Conservation (phyloP, 208 protist genomes). For the Leishmania martiniquensis region DNA sequence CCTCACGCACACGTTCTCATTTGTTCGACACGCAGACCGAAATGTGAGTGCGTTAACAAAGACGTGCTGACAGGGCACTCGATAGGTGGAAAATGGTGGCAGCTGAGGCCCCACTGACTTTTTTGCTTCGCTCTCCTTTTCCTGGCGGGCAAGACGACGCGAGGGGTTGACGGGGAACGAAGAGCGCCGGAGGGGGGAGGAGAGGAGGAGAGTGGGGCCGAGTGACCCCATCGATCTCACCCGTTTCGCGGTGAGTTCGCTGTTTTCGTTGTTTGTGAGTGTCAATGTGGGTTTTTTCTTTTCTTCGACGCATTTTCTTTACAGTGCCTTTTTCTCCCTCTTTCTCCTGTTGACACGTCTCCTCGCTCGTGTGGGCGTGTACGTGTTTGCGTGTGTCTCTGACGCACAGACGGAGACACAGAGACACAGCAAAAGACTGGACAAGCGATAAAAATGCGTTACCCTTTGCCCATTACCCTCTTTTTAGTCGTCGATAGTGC, state of each 20-base stretch:
- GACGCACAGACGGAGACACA: background rate
- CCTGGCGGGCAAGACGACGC: background rate
- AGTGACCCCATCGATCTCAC: background rate
- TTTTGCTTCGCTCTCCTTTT: background rate
- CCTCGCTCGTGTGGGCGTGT: too few relatives aligned
- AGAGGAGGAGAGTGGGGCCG: background rate
- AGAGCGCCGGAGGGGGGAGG: background rate
- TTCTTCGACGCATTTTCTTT: background rate
- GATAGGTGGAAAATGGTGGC: background rate
- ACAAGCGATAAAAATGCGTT: too few relatives aligned
- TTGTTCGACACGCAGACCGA: background rate
- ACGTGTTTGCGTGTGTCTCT: background rate
- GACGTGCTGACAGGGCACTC: background rate
- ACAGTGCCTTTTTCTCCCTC: background rate
- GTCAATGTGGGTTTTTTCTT: background rate
- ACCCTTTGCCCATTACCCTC: background rate
- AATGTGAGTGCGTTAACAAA: background rate
- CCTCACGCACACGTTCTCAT: background rate
- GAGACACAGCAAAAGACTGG: background rate
- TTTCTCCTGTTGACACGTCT: background rate
- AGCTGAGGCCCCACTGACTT: background rate
- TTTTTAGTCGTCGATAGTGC: background rate
- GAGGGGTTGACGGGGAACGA: background rate
- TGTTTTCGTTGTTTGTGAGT: background rate
- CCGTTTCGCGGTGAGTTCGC: background rate